Conservation (phyloP, 352 stramenopile species). For the Thalassiosira hispida region DNA sequence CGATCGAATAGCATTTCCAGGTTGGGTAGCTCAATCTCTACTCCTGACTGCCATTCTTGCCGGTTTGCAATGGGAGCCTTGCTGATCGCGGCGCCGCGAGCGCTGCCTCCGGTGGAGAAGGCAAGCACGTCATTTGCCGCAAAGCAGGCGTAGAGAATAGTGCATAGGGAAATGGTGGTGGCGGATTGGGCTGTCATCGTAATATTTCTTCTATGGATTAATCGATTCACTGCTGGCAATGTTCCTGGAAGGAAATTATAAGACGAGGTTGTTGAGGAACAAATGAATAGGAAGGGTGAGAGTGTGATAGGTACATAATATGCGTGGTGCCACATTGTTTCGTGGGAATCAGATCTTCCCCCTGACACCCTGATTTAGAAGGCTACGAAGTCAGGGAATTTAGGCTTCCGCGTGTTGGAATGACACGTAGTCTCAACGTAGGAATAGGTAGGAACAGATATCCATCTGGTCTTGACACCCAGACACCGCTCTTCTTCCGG, state of each 20-base stretch:
- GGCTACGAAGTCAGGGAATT: no score
- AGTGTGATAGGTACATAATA: no score
- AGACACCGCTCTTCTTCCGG: no score
- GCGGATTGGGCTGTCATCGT: slow-evolving; percentile 10
- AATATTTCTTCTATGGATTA: neutral
- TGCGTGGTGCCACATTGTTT: no score
- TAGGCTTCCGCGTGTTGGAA: no score
- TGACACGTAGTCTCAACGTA: neutral
- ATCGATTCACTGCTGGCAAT: neutral
- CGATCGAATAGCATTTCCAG: slow-evolving; percentile 74
- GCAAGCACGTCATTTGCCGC: slow-evolving; percentile 8
- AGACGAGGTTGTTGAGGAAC: no score
- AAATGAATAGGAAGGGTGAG: no score
- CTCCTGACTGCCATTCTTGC: slow-evolving; percentile 36
- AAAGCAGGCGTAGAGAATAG: slow-evolving; percentile 22
- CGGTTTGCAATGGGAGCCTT: slow-evolving; percentile 13
- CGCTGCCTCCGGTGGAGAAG: slow-evolving; percentile 26
- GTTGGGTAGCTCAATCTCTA: slow-evolving; percentile 75
- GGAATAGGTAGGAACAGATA: neutral
- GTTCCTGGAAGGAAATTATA: slow-evolving; percentile 26
- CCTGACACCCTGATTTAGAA: no score
- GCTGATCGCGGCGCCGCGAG: neutral
- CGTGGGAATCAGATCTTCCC: no score
- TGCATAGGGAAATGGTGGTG: slow-evolving; percentile 5
- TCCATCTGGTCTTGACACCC: slow-evolving; percentile 2